Percentiles rank a stretch among this genome's conserved stretches.
Conservation (phyloP, 2,329 filamentous ascomycete species). For the Metarhizium rileyi region DNA sequence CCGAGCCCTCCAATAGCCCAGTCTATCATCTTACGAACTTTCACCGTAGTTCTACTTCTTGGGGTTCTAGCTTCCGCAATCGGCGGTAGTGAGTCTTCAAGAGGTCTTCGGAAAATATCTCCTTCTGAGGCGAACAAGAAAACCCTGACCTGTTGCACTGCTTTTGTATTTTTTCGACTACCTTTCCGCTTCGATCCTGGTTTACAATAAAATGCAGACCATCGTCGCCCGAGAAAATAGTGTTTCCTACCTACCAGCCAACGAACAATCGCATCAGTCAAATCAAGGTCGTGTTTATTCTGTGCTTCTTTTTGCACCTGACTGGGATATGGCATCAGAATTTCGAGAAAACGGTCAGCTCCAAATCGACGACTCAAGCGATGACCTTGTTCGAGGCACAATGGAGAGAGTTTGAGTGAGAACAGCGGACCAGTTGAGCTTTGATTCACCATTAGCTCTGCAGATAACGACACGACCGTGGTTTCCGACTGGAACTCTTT, state of each 20-base stretch:
- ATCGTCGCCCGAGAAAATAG: conserved; percentile 34
- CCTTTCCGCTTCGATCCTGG: conserved; percentile 23
- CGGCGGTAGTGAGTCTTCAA: conserved; percentile 11
- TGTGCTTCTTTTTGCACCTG: conserved; percentile 18
- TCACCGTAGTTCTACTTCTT: conserved; percentile 22
- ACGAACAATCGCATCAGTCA: conserved; percentile 17
- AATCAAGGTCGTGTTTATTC: conserved; percentile 21
- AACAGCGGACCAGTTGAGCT: conserved; percentile 31
- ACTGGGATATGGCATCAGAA: conserved; percentile 38
- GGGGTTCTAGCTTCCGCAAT: conserved; percentile 14
- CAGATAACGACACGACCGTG: conserved; percentile 33
- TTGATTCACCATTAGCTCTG: conserved; percentile 28
- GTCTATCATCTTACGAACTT: conserved; percentile 32
- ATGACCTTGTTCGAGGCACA: conserved; percentile 39
- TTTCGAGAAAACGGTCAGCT: conserved; percentile 47
- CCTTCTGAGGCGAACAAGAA: conserved; percentile 48
- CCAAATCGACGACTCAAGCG: conserved; percentile 47
- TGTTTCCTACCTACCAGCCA: conserved; percentile 25
- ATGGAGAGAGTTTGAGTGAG: conserved; percentile 34
- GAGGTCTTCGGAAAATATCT: conserved; percentile 23
- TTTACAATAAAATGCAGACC: conserved; percentile 38
- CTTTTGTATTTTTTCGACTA: conserved; percentile 20
- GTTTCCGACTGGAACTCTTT: conserved; percentile 23
- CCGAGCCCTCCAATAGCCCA: conserved; percentile 40
- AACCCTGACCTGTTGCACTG: conserved; percentile 23